Percentiles rank a stretch among this genome's conserved stretches.
Conservation (phyloP, 2,329 filamentous ascomycete genomes). For the Macrophomina phaseolina region DNA sequence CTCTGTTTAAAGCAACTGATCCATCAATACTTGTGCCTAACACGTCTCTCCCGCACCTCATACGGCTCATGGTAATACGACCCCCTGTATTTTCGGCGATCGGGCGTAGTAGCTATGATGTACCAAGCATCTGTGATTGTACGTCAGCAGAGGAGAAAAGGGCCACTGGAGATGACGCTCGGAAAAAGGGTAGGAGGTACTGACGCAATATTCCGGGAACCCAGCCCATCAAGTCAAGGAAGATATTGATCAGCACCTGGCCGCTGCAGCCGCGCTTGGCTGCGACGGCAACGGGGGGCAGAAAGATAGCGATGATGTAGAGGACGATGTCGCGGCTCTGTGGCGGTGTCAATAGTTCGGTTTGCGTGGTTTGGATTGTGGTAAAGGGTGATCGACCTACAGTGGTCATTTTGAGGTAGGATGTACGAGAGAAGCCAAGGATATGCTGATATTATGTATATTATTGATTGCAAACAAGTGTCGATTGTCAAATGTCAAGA, state of each 20-base stretch:
- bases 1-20: no score
- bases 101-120: neutral
- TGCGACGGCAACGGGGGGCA: neutral
- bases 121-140: slow-evolving; percentile 1
- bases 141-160: neutral
- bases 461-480: no score
- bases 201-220: neutral
- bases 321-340: neutral
- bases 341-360: neutral
- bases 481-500: no score
- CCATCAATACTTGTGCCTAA: no score
- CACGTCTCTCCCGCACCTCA: neutral
- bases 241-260: neutral
- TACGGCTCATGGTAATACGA: neutral
- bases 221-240: neutral
- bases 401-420: neutral
- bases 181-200: neutral
- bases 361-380: neutral
- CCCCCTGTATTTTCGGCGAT: neutral
- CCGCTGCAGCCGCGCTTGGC: neutral
- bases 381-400: neutral
- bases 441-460: no score
- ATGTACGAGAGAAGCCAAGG: no score
- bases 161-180: neutral
- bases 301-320: neutral